phyloP scores from a whole-genome alignment of 495 filamentous ascomycete species.

The Hapsidospora chrysogenum region DNA sequence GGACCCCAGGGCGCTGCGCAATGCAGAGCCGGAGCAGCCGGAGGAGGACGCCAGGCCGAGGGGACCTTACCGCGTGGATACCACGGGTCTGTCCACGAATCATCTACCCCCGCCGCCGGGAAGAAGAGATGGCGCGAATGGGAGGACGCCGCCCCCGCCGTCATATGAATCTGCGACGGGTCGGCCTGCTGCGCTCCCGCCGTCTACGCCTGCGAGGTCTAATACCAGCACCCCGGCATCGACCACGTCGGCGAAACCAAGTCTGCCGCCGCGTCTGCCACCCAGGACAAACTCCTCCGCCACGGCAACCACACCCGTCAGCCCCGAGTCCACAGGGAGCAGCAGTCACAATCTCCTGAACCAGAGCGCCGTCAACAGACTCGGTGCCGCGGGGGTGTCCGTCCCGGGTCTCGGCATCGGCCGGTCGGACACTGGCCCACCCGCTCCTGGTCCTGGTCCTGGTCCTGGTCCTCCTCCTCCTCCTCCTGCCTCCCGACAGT shows the following conservation, averaged over 20 bases:
- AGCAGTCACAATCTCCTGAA: constrained; percentile 34
- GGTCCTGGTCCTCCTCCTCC: constrained; percentile 6
- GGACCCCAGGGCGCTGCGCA: not conserved
- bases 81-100: constrained; percentile 50
- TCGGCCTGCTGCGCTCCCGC: no score
- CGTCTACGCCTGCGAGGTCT: no score
- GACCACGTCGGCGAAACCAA: constrained; percentile 30
- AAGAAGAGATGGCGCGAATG: constrained; percentile 30
- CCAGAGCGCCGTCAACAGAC: constrained; percentile 45
- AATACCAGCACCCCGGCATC: not conserved
- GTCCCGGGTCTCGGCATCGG: constrained; percentile 73
- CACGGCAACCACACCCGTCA: constrained; percentile 35
- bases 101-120: constrained; percentile 58
- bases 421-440: constrained; percentile 7
- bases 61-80: constrained; percentile 50
- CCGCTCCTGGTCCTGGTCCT: constrained; percentile 5
- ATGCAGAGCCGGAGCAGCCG: not conserved
- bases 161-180: constrained; percentile 7
- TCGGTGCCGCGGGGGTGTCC: constrained; percentile 63
- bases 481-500: constrained; percentile 4
- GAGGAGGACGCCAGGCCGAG: constrained; percentile 28
- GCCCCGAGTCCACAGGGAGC: constrained; percentile 11
- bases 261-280: constrained; percentile 50
- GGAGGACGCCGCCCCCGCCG: constrained; percentile 11
- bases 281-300: constrained; percentile 23